Evolutionary conservation across 106 monocot genomes (phyloP).

Genomic region (Amphibolis antarctica): DNA sequence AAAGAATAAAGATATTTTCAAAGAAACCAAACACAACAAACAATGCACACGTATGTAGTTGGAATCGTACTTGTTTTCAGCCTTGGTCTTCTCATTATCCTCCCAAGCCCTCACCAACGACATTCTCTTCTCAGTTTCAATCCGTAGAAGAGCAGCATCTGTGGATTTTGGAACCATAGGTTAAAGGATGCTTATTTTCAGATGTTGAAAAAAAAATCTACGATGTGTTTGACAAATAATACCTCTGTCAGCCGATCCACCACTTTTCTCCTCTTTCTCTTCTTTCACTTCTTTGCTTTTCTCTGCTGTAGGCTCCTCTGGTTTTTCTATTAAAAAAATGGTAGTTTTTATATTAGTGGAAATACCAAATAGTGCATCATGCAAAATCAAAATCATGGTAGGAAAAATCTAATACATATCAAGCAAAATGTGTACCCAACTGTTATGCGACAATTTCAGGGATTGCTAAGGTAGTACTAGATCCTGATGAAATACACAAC

Average conservation of each 20-base stretch:
- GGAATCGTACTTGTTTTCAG: slow-evolving; percentile 26
- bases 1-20: too few species aligned
- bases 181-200: not conserved
- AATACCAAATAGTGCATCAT: too few species aligned
- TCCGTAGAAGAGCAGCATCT: slow-evolving; percentile 22
- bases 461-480: too few species aligned
- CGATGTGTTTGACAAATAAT: not conserved
- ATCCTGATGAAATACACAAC: too few species aligned
- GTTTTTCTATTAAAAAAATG: not conserved
- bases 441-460: too few species aligned
- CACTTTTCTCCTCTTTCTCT: not conserved
- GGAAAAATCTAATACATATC: too few species aligned
- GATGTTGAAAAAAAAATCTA: not conserved
- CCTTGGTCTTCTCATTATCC: slow-evolving; percentile 35
- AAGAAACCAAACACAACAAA: too few species aligned
- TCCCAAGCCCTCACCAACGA: slow-evolving; percentile 41
- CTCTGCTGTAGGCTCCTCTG: not conserved
- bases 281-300: too few species aligned
- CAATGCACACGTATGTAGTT: not conserved
- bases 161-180: not conserved
- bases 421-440: too few species aligned
- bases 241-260: not conserved
- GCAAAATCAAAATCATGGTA: too few species aligned
- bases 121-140: slow-evolving; percentile 32
- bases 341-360: too few species aligned